These are phyloP conservation scores for Globisporangium emineosum DNA, from an alignment of 352 stramenopile genomes.

Conservation along the genomic window DNA sequence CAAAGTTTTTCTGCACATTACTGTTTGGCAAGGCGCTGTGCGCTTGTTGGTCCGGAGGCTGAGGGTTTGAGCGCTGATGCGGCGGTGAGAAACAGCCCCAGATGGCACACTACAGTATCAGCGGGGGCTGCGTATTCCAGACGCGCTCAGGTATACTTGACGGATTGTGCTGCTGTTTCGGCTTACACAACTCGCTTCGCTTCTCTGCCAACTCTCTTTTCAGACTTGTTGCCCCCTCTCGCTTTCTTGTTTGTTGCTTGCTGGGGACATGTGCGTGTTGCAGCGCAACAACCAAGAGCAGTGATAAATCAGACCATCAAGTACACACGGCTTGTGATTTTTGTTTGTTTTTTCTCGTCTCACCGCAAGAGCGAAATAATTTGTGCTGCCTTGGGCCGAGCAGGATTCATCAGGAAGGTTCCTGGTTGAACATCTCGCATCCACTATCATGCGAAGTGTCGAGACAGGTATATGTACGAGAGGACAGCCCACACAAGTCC, in stretches of 20 bases:
- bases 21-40: too few species aligned
- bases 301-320: not conserved
- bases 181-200: not conserved
- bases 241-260: not conserved
- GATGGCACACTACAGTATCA: not conserved
- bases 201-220: not conserved
- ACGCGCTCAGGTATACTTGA: not conserved
- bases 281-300: not conserved
- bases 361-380: not conserved
- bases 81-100: too few species aligned
- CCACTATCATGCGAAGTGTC: not conserved
- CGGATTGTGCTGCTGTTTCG: not conserved
- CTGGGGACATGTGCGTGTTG: not conserved
- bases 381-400: not conserved
- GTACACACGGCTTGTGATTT: too few species aligned
- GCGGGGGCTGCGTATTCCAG: constrained; percentile 2
- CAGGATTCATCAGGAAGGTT: not conserved
- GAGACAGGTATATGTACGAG: not conserved
- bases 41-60: too few species aligned
- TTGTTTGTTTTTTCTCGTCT: not conserved
- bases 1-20: not conserved
- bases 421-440: not conserved
- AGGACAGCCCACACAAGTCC: not conserved
- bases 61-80: too few species aligned
- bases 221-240: not conserved